Evolutionary conservation across 2,329 filamentous ascomycete genomes (phyloP), one percentile per base, ranked within the genome.

Genomic region (Scedosporium boydii): DNA sequence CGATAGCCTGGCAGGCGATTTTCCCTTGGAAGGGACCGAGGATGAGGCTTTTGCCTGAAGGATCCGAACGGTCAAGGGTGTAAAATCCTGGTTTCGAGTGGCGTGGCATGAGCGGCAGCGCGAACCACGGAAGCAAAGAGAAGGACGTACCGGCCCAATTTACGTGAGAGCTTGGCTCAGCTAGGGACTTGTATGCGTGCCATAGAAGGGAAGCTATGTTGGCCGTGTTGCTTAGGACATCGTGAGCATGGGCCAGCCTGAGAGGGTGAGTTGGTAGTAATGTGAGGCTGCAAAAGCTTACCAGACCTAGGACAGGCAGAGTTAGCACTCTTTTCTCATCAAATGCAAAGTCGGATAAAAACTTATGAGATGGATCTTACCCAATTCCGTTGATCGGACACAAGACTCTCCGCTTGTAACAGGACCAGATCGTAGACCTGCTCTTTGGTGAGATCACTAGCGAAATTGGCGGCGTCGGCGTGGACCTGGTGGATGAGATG

Each of bases 1-100:
- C 75, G 68, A 95, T 93, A 16, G 82, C 87, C 73, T 95, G 90
- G 70, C 90, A 95, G 7, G 90, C 90, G 2, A 87, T 84, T 70
- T 91, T 89, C 66, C 90, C 90, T 67, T 91, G 87, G 73, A 93
- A 93, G 0, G 90, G 90, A 0, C 88, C 90, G 1, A 93, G 83
- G 66, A 93, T 88, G 56, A 93, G 82, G 68, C 85, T 84, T 3
- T 68, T 68, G 23, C 68, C 68, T 27, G 63, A 59, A 7, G 73
- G 70, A 7, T 71, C 69, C 41, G 73, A 70, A 4, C 79, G 76
- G 70, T 91, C 85, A 53, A 87, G 74, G 14, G 87, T 84, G 76
- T 92, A 92, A 77, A 92, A 93, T 26, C 90, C 89, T 86, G 57
- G 42, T 61, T 51, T 34, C 10, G 42, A 59, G 38, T 29, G 21